Base-by-base conservation (phyloP, 2,329 filamentous ascomycete species). In the Diatrype stigma region DNA sequence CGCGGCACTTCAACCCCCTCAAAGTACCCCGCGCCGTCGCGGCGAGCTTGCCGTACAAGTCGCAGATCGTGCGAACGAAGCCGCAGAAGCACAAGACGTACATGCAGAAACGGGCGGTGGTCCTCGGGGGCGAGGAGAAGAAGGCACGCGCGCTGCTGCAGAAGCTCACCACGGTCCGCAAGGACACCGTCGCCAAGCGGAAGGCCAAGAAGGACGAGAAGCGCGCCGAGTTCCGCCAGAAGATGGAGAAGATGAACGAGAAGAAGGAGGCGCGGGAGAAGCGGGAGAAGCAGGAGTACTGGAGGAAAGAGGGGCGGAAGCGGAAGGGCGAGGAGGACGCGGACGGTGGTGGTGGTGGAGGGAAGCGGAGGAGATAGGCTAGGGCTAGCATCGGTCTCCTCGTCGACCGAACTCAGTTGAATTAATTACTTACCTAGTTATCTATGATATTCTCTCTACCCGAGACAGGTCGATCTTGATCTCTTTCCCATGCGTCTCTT, bases 101-200 rank as follows among this genome's bases (percentile, higher is more conserved):
- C 70, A 79, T 96, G 78, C 90, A 96, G 76, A 96, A 96, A 75
- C 88, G 94, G 10, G 94, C 93, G 14, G 90, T 97, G n/a, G 83
- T 96, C 22, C 72, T 90, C 16, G 79, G 86, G 12, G 86, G 86
- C 23, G 93, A 97, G 70, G 94, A 99, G 79, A 90, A 87, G 78
- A 87, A 87, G 69, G 91, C 91, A 4, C 79, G 94, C 30, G 85
- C 91, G 60, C 76, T 99, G 58, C 87, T 99, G 84, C 89, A 96
- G 74, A 94, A 96, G 77, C 81, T 99, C 48, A 87, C 89, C 65
- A 93, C 92, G 16, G 76, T 99, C 64, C 78, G 91, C 59, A 96
- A 95, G 64, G 94, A 97, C 65, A 94, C 95, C 69, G 82, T 87
- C 2, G 89, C 89, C 60, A 95, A 94, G 77, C 77, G 94, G 44